phyloP scores from a whole-genome alignment of 805 yeast genomes.

The Candida succiphila region DNA sequence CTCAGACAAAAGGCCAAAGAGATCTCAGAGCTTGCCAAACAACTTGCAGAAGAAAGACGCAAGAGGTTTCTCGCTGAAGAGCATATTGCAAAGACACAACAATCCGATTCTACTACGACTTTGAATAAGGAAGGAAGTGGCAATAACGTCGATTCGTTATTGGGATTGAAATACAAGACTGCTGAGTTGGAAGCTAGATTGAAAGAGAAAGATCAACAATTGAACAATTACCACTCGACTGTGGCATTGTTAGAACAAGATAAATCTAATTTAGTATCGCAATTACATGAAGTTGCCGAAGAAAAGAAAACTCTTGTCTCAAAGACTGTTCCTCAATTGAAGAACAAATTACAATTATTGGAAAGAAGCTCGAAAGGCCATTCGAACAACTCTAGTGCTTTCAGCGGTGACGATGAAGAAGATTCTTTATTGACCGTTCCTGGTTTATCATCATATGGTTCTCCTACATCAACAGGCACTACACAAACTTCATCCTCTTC shows the following conservation, averaged over 20 bases:
- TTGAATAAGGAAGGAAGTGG: slow-evolving; percentile 18
- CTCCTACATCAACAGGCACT: slow-evolving; percentile 10
- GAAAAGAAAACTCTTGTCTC: slow-evolving; percentile 33
- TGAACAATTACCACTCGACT: slow-evolving; percentile 36
- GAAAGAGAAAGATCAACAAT: slow-evolving; percentile 35
- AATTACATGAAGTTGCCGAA: slow-evolving; percentile 27
- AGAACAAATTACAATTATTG: slow-evolving; percentile 28
- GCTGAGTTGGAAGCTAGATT: slow-evolving; percentile 40
- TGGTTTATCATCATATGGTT: too few relatives aligned
- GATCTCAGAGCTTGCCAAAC: slow-evolving; percentile 44
- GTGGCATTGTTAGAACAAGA: slow-evolving; percentile 28
- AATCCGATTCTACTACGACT: slow-evolving; percentile 19
- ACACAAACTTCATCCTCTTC: too few relatives aligned
- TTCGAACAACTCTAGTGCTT: too few relatives aligned
- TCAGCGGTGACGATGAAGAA: too few relatives aligned
- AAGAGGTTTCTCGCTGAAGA: slow-evolving; percentile 65
- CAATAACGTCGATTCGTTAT: slow-evolving; percentile 36
- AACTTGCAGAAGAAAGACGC: slow-evolving; percentile 53
- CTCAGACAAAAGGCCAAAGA: slow-evolving; percentile 21
- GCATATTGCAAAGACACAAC: slow-evolving; percentile 34
- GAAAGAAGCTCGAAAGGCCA: too few relatives aligned
- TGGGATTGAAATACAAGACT: slow-evolving; percentile 48
- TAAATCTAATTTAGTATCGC: slow-evolving; percentile 26
- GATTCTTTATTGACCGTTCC: too few relatives aligned
- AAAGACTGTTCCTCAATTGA: slow-evolving; percentile 35